Base-by-base conservation (phyloP, 768 basidiomycete genomes). In the Lactarius tabidus region DNA sequence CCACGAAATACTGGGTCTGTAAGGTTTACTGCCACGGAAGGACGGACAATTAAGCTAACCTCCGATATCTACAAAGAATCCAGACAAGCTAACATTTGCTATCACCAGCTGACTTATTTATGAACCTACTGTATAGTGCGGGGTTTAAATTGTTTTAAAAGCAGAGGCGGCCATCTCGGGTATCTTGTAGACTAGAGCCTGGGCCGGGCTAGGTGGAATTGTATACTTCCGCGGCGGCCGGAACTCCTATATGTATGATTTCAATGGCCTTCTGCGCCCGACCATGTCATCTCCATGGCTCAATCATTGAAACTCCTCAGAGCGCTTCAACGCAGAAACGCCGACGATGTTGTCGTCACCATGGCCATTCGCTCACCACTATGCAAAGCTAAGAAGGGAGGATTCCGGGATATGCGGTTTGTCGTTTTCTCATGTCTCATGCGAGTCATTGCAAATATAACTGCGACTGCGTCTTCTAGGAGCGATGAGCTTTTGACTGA, bases 261-360 rank as follows among this genome's bases (percentile, higher is more conserved):
- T n/a, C n/a, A n/a, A n/a, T n/a, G n/a, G n/a, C n/a, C n/a, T n/a
- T n/a, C n/a, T n/a, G n/a, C n/a, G n/a, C 74, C 89, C 33, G 59
- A 71, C 78, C n/a, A 72, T 76, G 3, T 70, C 80, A 51, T 23
- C 28, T 26, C 51, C 38, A 66, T 66, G 60, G 23, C 33, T 2
- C 56, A 10, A 15, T 74, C 80, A 20, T 74, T 69, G 29, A 84
- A 84, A n/a, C 72, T n/a, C n/a, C n/a, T 85, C 8, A 74, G 79
- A 28, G 77, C 79, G 20, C 77, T 91, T 56, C 79, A 85, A 66
- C 77, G 76, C 51, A 87, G 89, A 73, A 80, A 75, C 58, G 84
- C 84, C 3, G 85, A 91, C 67, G 91, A 93, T 79, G 86, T 93
- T 15, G 91, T 93, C 72, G 84, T 93, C 65, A 91, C 90, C 3